Conservation (phyloP, 1,284 basidiomycete genomes). For the Ceraceosorus guamensis region DNA sequence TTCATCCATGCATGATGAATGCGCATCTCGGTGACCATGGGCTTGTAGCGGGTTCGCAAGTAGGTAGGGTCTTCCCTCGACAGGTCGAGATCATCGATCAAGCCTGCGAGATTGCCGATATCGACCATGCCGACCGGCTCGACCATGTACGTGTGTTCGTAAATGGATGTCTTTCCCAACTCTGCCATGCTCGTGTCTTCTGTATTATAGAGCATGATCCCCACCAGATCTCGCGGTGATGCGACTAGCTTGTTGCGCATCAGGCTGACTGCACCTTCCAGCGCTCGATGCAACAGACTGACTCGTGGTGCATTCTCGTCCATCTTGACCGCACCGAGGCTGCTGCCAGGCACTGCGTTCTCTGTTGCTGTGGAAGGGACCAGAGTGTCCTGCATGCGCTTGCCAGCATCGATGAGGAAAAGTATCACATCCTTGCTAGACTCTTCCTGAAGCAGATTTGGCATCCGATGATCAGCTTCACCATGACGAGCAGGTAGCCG, state of each 20-base stretch:
- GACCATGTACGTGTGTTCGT: background rate
- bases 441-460: background rate
- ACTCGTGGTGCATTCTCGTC: constrained; percentile 34
- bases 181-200: constrained; percentile 5
- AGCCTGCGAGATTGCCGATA: background rate
- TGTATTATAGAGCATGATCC: constrained; percentile 85
- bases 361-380: constrained; percentile 19
- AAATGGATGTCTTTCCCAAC: constrained; percentile 55
- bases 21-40: constrained; percentile 53
- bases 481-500: too few relatives aligned
- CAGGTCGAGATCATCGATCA: background rate
- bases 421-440: constrained; percentile 50
- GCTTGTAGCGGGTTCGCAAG: constrained; percentile 15
- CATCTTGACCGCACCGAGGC: background rate
- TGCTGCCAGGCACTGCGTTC: background rate
- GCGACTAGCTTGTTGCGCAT: constrained; percentile 82
- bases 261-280: constrained; percentile 74
- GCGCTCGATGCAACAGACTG: constrained; percentile 55
- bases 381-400: constrained; percentile 65
- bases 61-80: constrained; percentile 1
- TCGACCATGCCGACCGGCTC: background rate
- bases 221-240: constrained; percentile 77
- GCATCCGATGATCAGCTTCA: too few relatives aligned
- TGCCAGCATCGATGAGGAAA: constrained; percentile 86
- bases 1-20: constrained; percentile 59